Evolutionary conservation across 495 filamentous ascomycete genomes (phyloP), one percentile per base, ranked within the genome.

Genomic region (Hypoxylon lienhwacheense): DNA sequence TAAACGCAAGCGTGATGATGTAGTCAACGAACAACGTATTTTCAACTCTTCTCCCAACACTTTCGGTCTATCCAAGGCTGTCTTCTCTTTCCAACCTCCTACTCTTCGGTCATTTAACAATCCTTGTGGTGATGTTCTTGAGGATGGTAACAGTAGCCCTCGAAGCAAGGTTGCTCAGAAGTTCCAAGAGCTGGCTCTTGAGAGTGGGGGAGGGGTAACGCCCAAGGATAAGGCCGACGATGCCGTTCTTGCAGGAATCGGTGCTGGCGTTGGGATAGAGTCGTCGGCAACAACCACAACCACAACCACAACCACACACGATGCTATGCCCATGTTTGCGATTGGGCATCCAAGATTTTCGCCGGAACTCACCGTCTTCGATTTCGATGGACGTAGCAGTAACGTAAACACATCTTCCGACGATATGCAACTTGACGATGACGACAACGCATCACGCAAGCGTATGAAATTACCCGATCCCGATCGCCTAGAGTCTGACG

Each of bases 161-260:
- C 77, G 81, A 53, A 79, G 81, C 10, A 78, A 70, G 25, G 84
- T 89, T 43, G 84, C 81, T 52, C 78, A 82, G 55, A 75, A 79
- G 46, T 83, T 90, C 59, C 78, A 80, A 53, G 77, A 82, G 36
- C 71, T 89, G 24, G 79, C 62, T 17, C 69, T 88, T 37, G 80
- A 74, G 51, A 76, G 79, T 61, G 71, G 71, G 63, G 71, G 67
- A 51, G 70, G 69, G 67, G 71, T 71, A 47, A 55, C 32, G 28
- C 47, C 50, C 57, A 70, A 33, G 45, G 67, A 46, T 58, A 67
- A 55, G 47, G 60, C 47, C 54, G 62, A 61, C 47, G 56, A 47
- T 41, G 47, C 60, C 63, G 29, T 51, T 31, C 20, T 56, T 24
- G 26, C 47, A 47, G 40, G 36, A 56, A 36, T 32, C 16, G 44